Percentiles rank a stretch among this genome's conserved stretches.
These are phyloP conservation scores for Fusarium nisikadoi DNA, from an alignment of 2,329 filamentous ascomycete genomes.

Conservation along the genomic window DNA sequence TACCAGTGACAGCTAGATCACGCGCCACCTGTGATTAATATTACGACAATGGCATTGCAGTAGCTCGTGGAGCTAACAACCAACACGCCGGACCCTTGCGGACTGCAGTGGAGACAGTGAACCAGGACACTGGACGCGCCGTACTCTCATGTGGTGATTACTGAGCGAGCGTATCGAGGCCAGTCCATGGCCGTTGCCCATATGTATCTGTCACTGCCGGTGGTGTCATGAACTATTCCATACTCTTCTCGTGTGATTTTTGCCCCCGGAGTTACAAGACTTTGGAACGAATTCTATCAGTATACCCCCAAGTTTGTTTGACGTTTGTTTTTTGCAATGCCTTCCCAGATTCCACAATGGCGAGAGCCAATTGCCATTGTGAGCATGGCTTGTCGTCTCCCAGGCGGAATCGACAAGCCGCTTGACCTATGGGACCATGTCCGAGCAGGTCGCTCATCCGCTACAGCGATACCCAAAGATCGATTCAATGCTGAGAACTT, in stretches of 20 bases:
- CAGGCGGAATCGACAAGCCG: constrained; percentile 40
- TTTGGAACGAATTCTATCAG: neutral
- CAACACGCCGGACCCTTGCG: neutral
- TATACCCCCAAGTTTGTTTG: neutral
- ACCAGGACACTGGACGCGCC: neutral
- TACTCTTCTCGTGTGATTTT: neutral
- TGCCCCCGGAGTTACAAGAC: neutral
- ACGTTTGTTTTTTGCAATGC: constrained; percentile 24
- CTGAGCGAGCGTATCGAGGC: neutral
- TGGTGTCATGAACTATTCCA: neutral
- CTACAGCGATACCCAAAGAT: constrained; percentile 38
- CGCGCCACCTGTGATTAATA: neutral
- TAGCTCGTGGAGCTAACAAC: neutral
- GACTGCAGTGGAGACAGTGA: neutral
- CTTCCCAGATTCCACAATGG: constrained; percentile 38
- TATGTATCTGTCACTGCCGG: neutral
- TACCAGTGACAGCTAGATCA: neutral
- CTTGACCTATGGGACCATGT: constrained; percentile 41
- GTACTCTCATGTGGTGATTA: neutral
- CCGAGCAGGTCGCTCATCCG: constrained; percentile 34
- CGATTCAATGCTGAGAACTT: constrained; percentile 42
- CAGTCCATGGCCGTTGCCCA: neutral
- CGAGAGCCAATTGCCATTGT: constrained; percentile 41
- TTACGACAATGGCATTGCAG: neutral
- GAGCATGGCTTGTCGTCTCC: constrained; percentile 41